Percentiles rank a stretch among this genome's conserved stretches.
Evolutionary conservation across 106 monocot species (phyloP).

Genomic region (Acorus gramineus): DNA sequence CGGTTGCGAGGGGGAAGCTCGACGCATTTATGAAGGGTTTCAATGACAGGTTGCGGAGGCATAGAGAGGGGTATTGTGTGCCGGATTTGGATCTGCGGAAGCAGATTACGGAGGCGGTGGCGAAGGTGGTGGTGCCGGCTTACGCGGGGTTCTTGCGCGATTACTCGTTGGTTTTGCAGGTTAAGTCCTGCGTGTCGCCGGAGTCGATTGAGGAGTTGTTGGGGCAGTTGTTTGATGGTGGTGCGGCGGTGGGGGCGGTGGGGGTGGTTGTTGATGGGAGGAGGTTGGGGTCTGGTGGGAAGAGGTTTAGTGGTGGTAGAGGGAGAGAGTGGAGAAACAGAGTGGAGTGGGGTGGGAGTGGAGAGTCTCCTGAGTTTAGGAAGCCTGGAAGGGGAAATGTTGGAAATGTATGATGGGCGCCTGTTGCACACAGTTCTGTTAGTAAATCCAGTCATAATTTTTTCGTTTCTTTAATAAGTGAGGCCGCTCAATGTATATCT

Average conservation of each 20-base stretch:
- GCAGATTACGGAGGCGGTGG: constrained; percentile 33
- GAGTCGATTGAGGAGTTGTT: constrained; percentile 17
- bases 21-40: constrained; percentile 19
- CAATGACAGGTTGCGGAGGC: constrained; percentile 20
- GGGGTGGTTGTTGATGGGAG: not conserved
- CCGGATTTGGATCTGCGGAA: constrained; percentile 32
- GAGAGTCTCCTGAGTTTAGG: no score
- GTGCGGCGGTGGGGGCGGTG: not conserved
- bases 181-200: constrained; percentile 11
- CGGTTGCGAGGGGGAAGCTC: constrained; percentile 11
- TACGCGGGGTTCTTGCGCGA: constrained; percentile 23
- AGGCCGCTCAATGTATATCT: no score
- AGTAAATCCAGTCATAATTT: no score
- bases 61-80: constrained; percentile 15
- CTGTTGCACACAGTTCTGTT: no score
- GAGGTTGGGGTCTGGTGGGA: not conserved
- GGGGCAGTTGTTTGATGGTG: constrained; percentile 18
- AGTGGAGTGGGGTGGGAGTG: not conserved
- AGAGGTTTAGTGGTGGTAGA: not conserved
- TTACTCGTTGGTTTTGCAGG: constrained; percentile 2
- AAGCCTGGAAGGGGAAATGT: no score
- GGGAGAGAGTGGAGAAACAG: not conserved
- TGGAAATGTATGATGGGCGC: no score
- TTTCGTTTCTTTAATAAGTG: no score
- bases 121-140: constrained; percentile 21